Percentiles rank a stretch among this genome's conserved stretches.
These are phyloP conservation scores for Talaromyces nanjingensis DNA, from an alignment of 495 filamentous ascomycete species.

Conservation along the genomic window DNA sequence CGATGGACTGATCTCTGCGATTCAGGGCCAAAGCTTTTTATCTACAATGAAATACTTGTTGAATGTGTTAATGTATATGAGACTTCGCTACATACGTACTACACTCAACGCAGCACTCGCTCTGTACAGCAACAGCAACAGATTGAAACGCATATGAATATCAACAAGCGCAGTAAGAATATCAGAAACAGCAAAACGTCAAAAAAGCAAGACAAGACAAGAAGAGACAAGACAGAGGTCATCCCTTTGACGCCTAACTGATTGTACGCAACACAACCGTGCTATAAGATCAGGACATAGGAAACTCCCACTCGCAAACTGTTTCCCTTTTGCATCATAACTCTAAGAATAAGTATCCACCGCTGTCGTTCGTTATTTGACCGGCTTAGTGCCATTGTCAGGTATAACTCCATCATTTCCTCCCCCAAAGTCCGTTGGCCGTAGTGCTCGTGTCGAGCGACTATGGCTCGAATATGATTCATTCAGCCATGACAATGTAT, in stretches of 20 bases:
- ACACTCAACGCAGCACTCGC: not conserved
- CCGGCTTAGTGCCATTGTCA: not conserved
- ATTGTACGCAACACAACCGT: not conserved
- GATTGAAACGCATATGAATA: not conserved
- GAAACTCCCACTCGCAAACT: not conserved
- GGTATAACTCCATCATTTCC: not conserved
- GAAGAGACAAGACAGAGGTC: constrained; percentile 11
- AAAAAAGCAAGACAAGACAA: not conserved
- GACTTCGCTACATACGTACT: not conserved
- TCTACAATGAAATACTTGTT: not conserved
- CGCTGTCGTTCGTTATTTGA: not conserved
- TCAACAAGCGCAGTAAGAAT: not conserved
- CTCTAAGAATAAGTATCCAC: not conserved
- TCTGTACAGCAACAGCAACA: not conserved
- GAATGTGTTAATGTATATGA: not conserved
- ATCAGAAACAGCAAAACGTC: not conserved
- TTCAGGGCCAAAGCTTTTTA: not conserved
- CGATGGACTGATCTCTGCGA: not conserved
- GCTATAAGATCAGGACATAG: constrained; percentile 3
- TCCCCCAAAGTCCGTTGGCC: not conserved
- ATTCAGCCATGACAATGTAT: not conserved
- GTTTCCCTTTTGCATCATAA: not conserved
- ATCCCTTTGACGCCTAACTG: not conserved
- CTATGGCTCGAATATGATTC: not conserved
- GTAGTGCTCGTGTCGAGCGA: constrained; percentile 5